Evolutionary conservation across 2,329 filamentous ascomycete species (phyloP), one percentile per base, ranked within the genome.

Genomic region (Lasiodiplodia theobromae): DNA sequence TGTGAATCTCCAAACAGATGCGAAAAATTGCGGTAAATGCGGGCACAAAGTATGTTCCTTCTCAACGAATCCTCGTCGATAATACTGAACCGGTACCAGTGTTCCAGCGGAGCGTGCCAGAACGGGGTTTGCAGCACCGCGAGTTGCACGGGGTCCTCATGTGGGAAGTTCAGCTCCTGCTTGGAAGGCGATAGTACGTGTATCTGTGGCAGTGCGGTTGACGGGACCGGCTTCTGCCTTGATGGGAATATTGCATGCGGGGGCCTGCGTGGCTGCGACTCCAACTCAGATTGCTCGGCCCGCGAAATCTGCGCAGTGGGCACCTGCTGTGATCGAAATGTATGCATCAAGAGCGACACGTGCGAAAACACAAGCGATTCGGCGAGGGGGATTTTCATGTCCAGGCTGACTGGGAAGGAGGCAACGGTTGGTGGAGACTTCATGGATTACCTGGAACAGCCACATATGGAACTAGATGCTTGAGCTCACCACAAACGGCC

Each of bases 121-220:
- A 79, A 80, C 68, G 77, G 77, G 18, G 75, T 78, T 0, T 80
- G 78, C 69, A 72, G 72, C 10, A 73, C 72, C 2, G 68, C 67
- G 11, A 66, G 73, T 11, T 80, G 77, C 70, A 23, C 31, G 16
- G 73, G 77, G 67, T 76, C 74, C 2, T 68, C 67, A 37, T 79
- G 77, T 71, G 65, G 67, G 12, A 72, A 71, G n/a, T 69, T 73
- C 28, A 70, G 71, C 10, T 57, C 71, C n/a, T 80, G 77, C 71
- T 34, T 34, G 31, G 72, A 73, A 53, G 67, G 58, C 40, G 60
- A 44, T 16, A 65, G 65, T 8, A 69, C 67, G 11, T 79, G 78
- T 62, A 74, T 73, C 14, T 79, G 78, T 60, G 75, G 71, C 23
- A 69, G 65, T 7, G 74, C 75, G 5, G 71, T 70, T 16, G 70